Conservation (phyloP, 306 rosid species). For the Rubus idaeus region DNA sequence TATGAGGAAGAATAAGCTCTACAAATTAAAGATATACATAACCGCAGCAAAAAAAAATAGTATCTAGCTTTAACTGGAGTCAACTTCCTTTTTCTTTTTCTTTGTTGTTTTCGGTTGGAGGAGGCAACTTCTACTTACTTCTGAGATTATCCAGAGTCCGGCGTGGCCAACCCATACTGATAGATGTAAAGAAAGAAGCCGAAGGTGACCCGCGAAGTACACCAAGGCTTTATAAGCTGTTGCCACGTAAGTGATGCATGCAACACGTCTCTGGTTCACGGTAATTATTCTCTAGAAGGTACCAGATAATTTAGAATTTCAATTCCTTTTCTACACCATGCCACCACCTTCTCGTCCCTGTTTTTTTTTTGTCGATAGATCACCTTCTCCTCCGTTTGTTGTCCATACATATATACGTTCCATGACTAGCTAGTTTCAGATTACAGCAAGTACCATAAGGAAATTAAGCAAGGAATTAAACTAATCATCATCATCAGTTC, state of each 20-base stretch:
- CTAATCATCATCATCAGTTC: not conserved
- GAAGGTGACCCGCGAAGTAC: not conserved
- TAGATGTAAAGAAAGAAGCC: not conserved
- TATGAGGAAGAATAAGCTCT: too few relatives aligned
- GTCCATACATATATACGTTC: not conserved
- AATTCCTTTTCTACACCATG: not conserved
- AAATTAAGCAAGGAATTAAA: not conserved
- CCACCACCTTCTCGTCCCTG: not conserved
- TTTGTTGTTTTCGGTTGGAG: too few relatives aligned
- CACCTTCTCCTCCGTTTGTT: not conserved
- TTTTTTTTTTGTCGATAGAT: too few relatives aligned
- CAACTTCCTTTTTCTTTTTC: not conserved
- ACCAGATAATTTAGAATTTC: not conserved
- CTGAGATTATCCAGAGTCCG: not conserved
- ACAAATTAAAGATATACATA: too few relatives aligned
- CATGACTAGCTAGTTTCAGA: not conserved
- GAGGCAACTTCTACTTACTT: not conserved
- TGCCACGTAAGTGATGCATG: conserved; percentile 29
- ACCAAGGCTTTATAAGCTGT: conserved; percentile 19
- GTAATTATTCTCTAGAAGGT: not conserved
- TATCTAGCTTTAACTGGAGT: too few relatives aligned
- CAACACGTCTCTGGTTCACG: conserved; percentile 31
- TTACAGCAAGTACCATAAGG: too few relatives aligned
- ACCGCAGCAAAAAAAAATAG: too few relatives aligned
- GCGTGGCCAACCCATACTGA: not conserved